phyloP scores from a whole-genome alignment of 306 rosid genomes.

The Vigna radiata region DNA sequence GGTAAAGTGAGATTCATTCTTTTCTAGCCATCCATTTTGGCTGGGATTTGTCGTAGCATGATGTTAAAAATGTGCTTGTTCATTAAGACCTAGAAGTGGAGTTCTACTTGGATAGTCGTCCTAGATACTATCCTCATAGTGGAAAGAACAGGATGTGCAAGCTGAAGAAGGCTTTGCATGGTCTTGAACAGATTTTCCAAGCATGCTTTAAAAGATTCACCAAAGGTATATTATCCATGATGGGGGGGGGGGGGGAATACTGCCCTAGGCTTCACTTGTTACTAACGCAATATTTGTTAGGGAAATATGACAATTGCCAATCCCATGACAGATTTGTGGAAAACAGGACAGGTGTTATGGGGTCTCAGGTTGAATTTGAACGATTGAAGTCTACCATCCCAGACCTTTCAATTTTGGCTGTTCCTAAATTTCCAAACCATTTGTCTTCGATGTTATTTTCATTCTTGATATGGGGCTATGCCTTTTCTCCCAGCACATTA shows the following conservation, averaged over 20 bases:
- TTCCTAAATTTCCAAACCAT: background rate
- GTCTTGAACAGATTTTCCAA: no score
- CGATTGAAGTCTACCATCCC: background rate
- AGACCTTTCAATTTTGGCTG: background rate
- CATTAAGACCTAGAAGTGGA: no score
- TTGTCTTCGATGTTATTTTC: conserved; percentile 4
- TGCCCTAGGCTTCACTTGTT: background rate
- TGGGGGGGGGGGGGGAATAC: background rate
- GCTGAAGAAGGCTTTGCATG: no score
- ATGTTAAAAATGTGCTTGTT: no score
- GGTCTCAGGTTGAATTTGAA: background rate
- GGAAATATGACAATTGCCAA: background rate
- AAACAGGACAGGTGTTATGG: background rate
- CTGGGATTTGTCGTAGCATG: no score
- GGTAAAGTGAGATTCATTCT: no score
- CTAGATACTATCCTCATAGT: no score
- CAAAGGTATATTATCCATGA: no score
- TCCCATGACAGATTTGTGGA: background rate
- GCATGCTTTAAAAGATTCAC: no score
- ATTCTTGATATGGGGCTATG: background rate
- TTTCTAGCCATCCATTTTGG: no score
- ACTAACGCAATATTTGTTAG: background rate
- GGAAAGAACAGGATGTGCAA: no score
- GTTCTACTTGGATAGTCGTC: no score
- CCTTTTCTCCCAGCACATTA: conserved; percentile 15